Conservation (phyloP, 2,329 filamentous ascomycete genomes). For the Mycosphaerella sp. region DNA sequence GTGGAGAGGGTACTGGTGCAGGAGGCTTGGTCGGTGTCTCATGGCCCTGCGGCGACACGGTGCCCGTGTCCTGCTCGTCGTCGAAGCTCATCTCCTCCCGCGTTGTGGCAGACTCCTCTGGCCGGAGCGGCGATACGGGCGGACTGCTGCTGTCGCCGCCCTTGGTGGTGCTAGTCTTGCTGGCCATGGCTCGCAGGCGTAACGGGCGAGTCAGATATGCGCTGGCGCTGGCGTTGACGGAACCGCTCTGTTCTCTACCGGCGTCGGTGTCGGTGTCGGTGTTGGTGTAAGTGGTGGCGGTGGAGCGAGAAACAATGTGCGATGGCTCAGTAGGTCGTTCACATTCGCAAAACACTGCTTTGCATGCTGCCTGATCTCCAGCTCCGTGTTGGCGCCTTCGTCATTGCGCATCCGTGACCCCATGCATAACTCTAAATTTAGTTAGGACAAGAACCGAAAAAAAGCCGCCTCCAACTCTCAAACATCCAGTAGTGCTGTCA, state of each 20-base stretch:
- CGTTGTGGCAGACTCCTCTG: constrained; percentile 36
- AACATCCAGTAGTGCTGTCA: too few relatives aligned
- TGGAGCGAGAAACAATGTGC: not conserved
- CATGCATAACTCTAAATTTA: too few relatives aligned
- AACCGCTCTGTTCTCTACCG: not conserved
- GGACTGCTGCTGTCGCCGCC: constrained; percentile 20
- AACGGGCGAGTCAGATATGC: not conserved
- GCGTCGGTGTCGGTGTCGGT: too few relatives aligned
- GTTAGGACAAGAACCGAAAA: too few relatives aligned
- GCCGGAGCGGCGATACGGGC: constrained; percentile 24
- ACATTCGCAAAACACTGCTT: too few relatives aligned
- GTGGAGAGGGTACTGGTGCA: constrained; percentile 37
- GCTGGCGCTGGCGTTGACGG: not conserved
- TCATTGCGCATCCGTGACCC: too few relatives aligned
- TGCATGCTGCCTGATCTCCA: not conserved
- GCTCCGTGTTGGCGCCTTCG: not conserved
- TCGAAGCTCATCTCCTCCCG: constrained; percentile 43
- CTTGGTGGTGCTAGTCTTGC: constrained; percentile 19
- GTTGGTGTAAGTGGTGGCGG: not conserved
- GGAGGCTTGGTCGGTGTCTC: constrained; percentile 38
- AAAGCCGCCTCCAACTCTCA: too few relatives aligned
- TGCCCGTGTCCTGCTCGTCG: constrained; percentile 59
- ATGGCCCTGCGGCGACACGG: constrained; percentile 34
- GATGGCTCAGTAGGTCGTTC: too few relatives aligned
- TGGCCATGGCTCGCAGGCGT: not conserved